phyloP scores from a whole-genome alignment of 208 protist genomes.

The Trypanosoma avium region DNA sequence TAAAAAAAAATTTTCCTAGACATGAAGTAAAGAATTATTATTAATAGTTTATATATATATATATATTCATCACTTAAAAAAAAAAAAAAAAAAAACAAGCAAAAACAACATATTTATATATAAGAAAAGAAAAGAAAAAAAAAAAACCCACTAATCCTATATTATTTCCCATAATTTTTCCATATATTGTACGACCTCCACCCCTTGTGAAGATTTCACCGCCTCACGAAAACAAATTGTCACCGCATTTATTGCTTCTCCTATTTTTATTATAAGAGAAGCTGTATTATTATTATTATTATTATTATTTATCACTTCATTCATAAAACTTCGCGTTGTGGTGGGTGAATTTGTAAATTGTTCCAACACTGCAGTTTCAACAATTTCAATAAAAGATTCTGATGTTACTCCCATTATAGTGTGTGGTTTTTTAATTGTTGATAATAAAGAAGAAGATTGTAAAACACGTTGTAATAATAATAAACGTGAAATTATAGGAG shows the following conservation, averaged over 20 bases:
- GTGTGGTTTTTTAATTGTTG: slow-evolving; percentile 4
- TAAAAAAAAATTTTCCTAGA: not conserved
- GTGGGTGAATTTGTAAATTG: not conserved
- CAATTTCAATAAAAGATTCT: slow-evolving; percentile 16
- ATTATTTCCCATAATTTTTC: slow-evolving; percentile 15
- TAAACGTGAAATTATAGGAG: slow-evolving; percentile 27
- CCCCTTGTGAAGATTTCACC: not conserved
- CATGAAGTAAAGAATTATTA: not conserved
- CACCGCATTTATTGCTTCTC: slow-evolving; percentile 20
- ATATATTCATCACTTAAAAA: not conserved
- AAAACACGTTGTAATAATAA: slow-evolving; percentile 37
- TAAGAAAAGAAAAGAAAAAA: too few relatives aligned
- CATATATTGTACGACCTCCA: slow-evolving; percentile 6
- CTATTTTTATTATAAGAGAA: not conserved
- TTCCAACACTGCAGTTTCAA: slow-evolving; percentile 25
- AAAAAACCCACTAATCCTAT: not conserved
- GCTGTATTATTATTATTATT: not conserved
- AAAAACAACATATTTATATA: not conserved
- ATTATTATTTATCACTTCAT: not conserved
- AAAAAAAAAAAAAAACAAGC: not conserved
- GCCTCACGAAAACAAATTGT: slow-evolving; percentile 22
- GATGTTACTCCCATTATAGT: slow-evolving; percentile 15
- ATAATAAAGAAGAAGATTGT: not conserved
- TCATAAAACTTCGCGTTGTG: not conserved
- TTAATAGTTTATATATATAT: not conserved